Base-by-base conservation (phyloP, 345 rosid genomes). In the Isatis tinctoria region DNA sequence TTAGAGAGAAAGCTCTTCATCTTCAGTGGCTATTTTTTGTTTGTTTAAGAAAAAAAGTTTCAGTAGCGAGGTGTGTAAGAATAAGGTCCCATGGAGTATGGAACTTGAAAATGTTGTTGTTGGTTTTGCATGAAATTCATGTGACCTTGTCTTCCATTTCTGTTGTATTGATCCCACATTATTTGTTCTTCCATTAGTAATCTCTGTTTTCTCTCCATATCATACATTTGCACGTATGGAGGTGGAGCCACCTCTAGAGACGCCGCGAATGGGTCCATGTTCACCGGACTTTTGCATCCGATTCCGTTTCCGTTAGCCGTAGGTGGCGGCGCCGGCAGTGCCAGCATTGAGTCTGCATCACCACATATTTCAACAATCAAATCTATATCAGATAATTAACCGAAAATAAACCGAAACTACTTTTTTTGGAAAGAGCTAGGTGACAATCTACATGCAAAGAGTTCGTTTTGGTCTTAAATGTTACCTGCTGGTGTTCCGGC, bases 141-240 rank as follows among this genome's bases (percentile, higher is more conserved):
- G 37, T 87, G 81, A 37, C 86, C 87, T 73, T 77, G 84, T 87
- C 81, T 87, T 72, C 88, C 93, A 59, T 80, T 83, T 72, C 59
- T 80, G 1, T 81, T 77, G 69, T 86, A 90, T 30, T 87, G 90
- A 72, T 86, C 84, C 96, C 92, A 89, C 78, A 86, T 82, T 39
- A 76, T 41, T 74, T 89, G 92, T 79, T 89, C 92, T 74, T 83
- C 90, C 81, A 82, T 78, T 59, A 89, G 74, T 35, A 86, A 43
- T 37, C 74, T 78, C 58, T 84, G 90, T 72, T 89, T 87, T 68
- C 73, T 83, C 80, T 84, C 96, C 89, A 87, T 76, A 69, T 87
- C 92, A 4, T 83, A 80, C 87, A 85, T 89, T 48, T 89, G 92
- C 60, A 87, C 90, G 12, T 84, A 86, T 0, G 88, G 37, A 12